Base-by-base conservation (phyloP, 495 filamentous ascomycete species). In the Physcia stellaris region DNA sequence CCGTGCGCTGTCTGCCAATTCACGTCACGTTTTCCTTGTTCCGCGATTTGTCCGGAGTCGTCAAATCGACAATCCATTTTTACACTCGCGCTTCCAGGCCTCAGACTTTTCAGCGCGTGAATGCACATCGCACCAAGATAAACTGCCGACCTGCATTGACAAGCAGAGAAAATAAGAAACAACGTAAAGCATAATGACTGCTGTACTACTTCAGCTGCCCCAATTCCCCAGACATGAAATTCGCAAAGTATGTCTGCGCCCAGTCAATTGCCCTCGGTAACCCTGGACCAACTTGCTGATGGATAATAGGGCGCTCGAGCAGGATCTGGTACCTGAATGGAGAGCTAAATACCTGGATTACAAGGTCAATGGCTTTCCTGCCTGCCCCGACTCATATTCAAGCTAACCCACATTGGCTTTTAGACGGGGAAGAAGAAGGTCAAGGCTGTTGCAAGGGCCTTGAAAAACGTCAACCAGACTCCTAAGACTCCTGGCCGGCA, bases 321-420 rank as follows among this genome's bases (percentile, higher is more conserved):
- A 78, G 54, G 80, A 90, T 41, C 72, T 83, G 19, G 83, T 93
- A 44, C 83, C 86, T 64, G 86, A 94, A 70, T 94, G 86, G 86
- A 73, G 80, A 47, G 75, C 72, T 46, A 92, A 93, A 57, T 94
- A 94, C 59, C 68, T 94, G 41, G 75, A 94, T 61, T 94, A 94
- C 65, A 92, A 86, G 68, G 79, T 75, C 32, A 33, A 49, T 42
- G n/a, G 2, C 30, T 30, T 36, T 3, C 6, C 23, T 23, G 18
- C 9, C 24, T 9, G 22, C n/a, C 22, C 18, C 19, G 11, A 19
- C 32, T 17, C 20, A 15, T 12, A 24, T 32, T 10, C 33, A 16
- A 17, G 37, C 30, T 37, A 16, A 29, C 16, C 13, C 29, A 22
- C 37, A 40, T 15, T 31, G 17, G 5, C 16, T 16, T 43, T 13